Evolutionary conservation across 768 basidiomycete genomes (phyloP), one percentile per base, ranked within the genome.

Genomic region (Tylopilus vinaceipallidus): DNA sequence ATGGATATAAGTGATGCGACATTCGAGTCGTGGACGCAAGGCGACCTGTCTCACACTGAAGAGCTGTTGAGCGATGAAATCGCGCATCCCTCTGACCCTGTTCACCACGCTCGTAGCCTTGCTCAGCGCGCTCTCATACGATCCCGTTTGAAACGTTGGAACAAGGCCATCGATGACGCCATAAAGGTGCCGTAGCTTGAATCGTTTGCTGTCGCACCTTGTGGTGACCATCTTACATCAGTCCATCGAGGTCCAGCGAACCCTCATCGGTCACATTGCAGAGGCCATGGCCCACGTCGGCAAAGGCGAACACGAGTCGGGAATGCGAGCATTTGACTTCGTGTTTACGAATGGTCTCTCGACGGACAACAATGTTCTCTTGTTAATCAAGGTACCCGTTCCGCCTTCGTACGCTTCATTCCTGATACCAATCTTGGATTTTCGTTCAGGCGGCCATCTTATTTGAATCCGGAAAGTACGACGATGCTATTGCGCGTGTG

Each of bases 101-200:
- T 24, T 29, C 9, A 35, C 8, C 36, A 23, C 20, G 11, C 45
- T 6, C 37, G n/a, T 9, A 37, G 44, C 5, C 42, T 41, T 4
- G 45, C 54, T 17, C 17, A 44, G 3, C 51, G 50, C 9, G 30
- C 54, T 1, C 38, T 55, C 3, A n/a, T 53, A 24, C 17, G 46
- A 20, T 20, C 16, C 0, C 38, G 42, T 6, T 32, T 20, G 7
- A 29, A 26, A 24, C 20, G 23, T 3, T 40, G 41, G 42, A 13
- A 36, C 23, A 17, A 6, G 26, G 42, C 42, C n/a, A 2, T 40
- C 2, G 42, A 44, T 12, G 52, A 55, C 12, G 47, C 35, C 9
- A 49, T 45, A 20, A 42, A 46, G 47, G n/a, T n/a, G n/a, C n/a
- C n/a, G 53, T 55, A 38, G 3, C 2, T 22, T 34, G 19, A 7